Conservation (phyloP, 129 eudicot species). For the Oenanthe sinensis region DNA sequence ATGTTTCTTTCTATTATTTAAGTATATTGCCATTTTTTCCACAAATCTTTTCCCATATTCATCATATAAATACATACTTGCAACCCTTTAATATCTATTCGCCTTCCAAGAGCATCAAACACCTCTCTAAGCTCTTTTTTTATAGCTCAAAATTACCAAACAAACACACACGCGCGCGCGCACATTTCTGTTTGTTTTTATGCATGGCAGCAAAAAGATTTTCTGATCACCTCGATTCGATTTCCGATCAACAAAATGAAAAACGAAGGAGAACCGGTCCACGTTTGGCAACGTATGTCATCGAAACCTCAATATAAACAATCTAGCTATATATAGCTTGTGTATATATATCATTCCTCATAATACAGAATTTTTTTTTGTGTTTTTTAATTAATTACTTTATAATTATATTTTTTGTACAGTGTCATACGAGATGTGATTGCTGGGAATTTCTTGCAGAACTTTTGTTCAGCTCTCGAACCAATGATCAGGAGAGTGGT, state of each 20-base stretch:
- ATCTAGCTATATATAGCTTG: not conserved
- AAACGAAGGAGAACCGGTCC: conserved; percentile 49
- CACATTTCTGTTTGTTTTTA: not conserved
- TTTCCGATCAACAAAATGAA: conserved; percentile 30
- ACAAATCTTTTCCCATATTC: not conserved
- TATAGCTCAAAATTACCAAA: not conserved
- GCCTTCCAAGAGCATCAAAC: not conserved
- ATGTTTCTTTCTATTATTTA: not conserved
- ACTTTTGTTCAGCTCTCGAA: conserved; percentile 47
- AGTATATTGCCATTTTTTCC: not conserved
- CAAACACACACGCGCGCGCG: conserved; percentile 5
- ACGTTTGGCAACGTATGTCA: conserved; percentile 66
- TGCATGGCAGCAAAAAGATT: conserved; percentile 57
- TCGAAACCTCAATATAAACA: not conserved
- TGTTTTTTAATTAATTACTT: not conserved
- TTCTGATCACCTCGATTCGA: conserved; percentile 19
- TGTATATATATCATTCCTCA: not conserved
- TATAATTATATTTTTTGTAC: not conserved
- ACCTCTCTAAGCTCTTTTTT: not conserved
- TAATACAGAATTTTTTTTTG: not conserved
- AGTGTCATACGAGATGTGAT: conserved; percentile 68
- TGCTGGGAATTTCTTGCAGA: conserved; percentile 43
- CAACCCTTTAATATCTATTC: not conserved
- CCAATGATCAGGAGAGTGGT: conserved; percentile 92
- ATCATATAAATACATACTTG: not conserved